These are phyloP conservation scores for Pythium scleroteichum DNA, from an alignment of 352 stramenopile genomes.

Conservation along the genomic window DNA sequence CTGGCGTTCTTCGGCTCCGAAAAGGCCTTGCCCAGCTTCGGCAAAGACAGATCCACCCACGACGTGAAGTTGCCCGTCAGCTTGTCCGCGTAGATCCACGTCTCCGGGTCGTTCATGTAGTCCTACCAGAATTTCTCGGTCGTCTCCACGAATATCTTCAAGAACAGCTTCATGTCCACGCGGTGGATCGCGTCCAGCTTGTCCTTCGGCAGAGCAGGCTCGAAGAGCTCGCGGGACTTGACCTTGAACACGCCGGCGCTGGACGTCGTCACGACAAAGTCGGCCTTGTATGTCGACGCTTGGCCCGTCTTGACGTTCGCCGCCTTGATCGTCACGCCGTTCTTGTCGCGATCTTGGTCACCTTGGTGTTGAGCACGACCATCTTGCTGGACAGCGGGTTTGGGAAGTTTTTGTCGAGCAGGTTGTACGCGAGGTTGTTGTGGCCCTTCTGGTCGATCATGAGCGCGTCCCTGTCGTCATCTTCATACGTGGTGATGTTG, in stretches of 20 bases:
- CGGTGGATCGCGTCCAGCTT: slow-evolving; percentile 13
- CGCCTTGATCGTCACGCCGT: not conserved
- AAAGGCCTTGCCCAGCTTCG: slow-evolving; percentile 4
- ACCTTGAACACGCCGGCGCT: slow-evolving; percentile 3
- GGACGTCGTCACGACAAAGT: not conserved
- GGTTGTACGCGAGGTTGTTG: slow-evolving; percentile 7
- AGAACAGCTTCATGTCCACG: slow-evolving; percentile 11
- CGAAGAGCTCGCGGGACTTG: slow-evolving; percentile 7
- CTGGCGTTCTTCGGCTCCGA: slow-evolving; percentile 2
- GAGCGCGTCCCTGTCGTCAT: slow-evolving; percentile 9
- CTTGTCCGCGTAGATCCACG: slow-evolving; percentile 11
- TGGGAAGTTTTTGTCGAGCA: slow-evolving; percentile 17
- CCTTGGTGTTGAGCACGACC: slow-evolving; percentile 10
- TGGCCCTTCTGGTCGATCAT: slow-evolving; percentile 1
- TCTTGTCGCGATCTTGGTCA: slow-evolving; percentile 10
- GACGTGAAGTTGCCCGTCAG: slow-evolving; percentile 13
- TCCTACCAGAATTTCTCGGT: slow-evolving; percentile 11
- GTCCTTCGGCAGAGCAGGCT: not conserved
- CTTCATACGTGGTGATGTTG: slow-evolving; percentile 8
- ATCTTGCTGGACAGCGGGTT: slow-evolving; percentile 5
- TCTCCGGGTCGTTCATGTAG: not conserved
- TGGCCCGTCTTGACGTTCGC: not conserved
- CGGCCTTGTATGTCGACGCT: slow-evolving; percentile 4
- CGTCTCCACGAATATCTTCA: slow-evolving; percentile 10
- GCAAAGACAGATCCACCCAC: slow-evolving; percentile 9